phyloP scores from a whole-genome alignment of 2,329 filamentous ascomycete species.

The Periconia macrospinosa region DNA sequence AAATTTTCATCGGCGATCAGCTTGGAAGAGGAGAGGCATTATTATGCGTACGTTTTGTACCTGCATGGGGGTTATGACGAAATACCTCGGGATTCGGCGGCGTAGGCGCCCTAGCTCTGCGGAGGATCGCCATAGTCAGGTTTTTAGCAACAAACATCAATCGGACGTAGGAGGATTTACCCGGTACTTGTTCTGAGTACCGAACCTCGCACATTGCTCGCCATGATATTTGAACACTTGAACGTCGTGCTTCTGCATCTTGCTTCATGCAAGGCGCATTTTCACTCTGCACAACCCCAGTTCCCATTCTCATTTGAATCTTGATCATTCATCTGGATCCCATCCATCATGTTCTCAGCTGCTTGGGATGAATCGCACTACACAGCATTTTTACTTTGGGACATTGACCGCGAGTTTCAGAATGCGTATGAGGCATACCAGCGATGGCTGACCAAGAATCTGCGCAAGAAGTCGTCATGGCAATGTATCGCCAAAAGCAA shows the following conservation, averaged over 20 bases:
- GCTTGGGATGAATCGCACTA: conserved; percentile 34
- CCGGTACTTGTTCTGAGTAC: neutral
- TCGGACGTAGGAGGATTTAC: neutral
- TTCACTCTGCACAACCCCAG: neutral
- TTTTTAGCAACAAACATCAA: neutral
- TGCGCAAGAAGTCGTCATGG: conserved; percentile 26
- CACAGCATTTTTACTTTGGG: conserved; percentile 36
- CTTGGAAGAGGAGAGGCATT: neutral
- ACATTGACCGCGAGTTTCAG: conserved; percentile 40
- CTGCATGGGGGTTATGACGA: neutral
- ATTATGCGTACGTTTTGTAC: neutral
- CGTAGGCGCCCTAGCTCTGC: neutral
- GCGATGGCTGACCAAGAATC: conserved; percentile 27
- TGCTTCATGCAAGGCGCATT: neutral
- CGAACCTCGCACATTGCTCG: neutral
- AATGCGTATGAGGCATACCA: conserved; percentile 36
- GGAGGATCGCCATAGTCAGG: neutral
- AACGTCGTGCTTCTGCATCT: neutral
- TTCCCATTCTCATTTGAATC: neutral
- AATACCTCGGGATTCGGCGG: neutral
- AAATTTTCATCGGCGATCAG: neutral
- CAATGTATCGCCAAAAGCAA: conserved; percentile 24
- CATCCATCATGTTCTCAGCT: conserved; percentile 5
- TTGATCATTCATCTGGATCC: neutral
- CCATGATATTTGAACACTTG: neutral